Evolutionary conservation across 345 rosid genomes (phyloP), one percentile per base, ranked within the genome.

Genomic region (Alliaria petiolata): DNA sequence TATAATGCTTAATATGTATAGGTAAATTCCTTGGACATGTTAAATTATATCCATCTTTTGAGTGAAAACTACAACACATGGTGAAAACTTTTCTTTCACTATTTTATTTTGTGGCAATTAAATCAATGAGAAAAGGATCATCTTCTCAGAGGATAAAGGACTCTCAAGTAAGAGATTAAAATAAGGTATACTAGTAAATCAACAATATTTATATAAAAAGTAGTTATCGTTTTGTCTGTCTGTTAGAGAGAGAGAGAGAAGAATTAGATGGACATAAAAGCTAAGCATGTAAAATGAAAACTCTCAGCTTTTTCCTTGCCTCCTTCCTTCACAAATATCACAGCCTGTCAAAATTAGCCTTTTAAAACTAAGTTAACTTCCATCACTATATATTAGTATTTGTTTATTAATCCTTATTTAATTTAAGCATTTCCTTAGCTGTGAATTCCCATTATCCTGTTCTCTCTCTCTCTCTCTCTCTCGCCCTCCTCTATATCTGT

Each of bases 341-440:
- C 97, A 88, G 88, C 87, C 97, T 91, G 95, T 87, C 92, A 86
- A 78, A 67, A 74, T 77, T 86, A 80, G 74, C 84, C 81, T 82
- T 86, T 79, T 66, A 81, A 77, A 72, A 82, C 69, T 68, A n/a
- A 78, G 78, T 83, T 15, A 76, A 70, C 62, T 56, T 72, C 47
- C 56, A 65, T 65, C 51, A 42, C 60, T 57, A 43, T 58, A 44
- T 56, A 67, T 49, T 72, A 61, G 78, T 72, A 61, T 79, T 72
- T 79, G 55, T 71, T 71, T 68, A 47, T 45, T 66, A 58, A 30
- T 61, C 64, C 40, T n/a, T 69, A 40, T 70, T 52, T 55, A 47
- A n/a, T 55, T 35, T 47, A 56, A 63, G 47, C 56, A 63, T 47
- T 76, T 76, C 36, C 70, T 56, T 70, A 49, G 71, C 75, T 69